Evolutionary conservation across 768 basidiomycete species (phyloP).

Genomic region (Pulveroboletus sp.): DNA sequence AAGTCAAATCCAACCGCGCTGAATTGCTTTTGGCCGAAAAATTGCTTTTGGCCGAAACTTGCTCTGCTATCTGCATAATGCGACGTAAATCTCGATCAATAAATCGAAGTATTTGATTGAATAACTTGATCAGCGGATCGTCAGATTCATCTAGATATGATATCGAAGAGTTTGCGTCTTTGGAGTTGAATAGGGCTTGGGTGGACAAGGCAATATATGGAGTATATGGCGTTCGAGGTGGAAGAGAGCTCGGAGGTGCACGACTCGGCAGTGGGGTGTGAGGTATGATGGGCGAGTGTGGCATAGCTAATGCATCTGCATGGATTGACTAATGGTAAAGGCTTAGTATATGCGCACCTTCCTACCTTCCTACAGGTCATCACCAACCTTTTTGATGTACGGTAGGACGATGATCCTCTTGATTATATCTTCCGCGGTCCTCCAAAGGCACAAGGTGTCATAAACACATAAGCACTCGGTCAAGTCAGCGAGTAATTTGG

Average conservation of each 20-base stretch:
- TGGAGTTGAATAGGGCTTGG: conserved; percentile 35
- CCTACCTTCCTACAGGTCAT: background rate
- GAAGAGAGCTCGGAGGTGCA: conserved; percentile 28
- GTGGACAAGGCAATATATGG: conserved; percentile 47
- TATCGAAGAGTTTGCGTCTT: conserved; percentile 31
- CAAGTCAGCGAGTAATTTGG: conserved; percentile 59
- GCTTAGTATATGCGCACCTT: background rate
- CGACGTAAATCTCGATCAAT: conserved; percentile 68
- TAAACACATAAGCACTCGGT: conserved; percentile 79
- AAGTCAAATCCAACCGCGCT: conserved; percentile 12
- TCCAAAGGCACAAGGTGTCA: conserved; percentile 74
- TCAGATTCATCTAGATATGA: conserved; percentile 62
- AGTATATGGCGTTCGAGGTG: conserved; percentile 53
- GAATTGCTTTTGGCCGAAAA: conserved; percentile 46
- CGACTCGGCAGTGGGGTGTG: conserved; percentile 56
- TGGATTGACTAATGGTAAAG: conserved; percentile 59
- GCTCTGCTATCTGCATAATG: conserved; percentile 76
- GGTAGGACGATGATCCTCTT: conserved; percentile 63
- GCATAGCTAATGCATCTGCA: conserved; percentile 57
- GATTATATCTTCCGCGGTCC: conserved; percentile 85
- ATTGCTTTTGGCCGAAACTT: conserved; percentile 47
- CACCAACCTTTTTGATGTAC: conserved; percentile 70
- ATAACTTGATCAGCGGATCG: conserved; percentile 68
- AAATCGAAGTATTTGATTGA: conserved; percentile 78
- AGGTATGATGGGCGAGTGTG: conserved; percentile 72